A percentile compares a stretch with the other conserved stretches of the same genome.
phyloP scores from a whole-genome alignment of 805 yeast species.

The Metschnikowia aberdeeniae region DNA sequence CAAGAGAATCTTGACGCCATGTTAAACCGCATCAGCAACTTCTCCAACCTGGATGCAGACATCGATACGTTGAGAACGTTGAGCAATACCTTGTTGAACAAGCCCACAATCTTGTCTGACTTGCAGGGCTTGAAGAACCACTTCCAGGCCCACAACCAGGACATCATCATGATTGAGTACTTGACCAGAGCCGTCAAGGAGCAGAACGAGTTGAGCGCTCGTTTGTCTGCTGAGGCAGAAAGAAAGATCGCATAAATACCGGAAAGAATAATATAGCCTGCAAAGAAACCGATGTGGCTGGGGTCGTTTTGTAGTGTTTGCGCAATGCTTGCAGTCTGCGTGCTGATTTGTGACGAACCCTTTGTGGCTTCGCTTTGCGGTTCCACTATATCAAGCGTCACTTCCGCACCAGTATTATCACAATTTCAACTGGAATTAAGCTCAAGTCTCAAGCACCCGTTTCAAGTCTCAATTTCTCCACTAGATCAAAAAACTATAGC shows the following conservation, averaged over 20 bases:
- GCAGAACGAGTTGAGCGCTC: conserved; percentile 75
- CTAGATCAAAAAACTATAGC: not conserved
- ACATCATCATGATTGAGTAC: conserved; percentile 75
- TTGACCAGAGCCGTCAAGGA: conserved; percentile 80
- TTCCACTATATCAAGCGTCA: too few relatives aligned
- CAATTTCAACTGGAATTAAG: too few relatives aligned
- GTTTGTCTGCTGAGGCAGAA: conserved; percentile 51
- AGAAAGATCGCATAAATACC: conserved; percentile 15
- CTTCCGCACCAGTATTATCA: too few relatives aligned
- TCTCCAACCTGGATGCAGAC: conserved; percentile 40
- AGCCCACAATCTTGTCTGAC: conserved; percentile 47
- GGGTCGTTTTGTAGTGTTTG: too few relatives aligned
- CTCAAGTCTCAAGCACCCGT: too few relatives aligned
- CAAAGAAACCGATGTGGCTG: not conserved
- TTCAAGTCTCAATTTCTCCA: not conserved
- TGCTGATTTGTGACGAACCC: too few relatives aligned
- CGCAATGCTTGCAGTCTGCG: too few relatives aligned
- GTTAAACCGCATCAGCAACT: conserved; percentile 43
- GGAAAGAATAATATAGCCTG: conserved; percentile 4
- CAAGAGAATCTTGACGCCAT: conserved; percentile 47
- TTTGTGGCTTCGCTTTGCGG: too few relatives aligned
- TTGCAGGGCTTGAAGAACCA: conserved; percentile 52
- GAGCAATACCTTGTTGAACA: conserved; percentile 51
- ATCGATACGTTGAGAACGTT: conserved; percentile 64
- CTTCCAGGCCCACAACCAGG: conserved; percentile 72